phyloP scores from a whole-genome alignment of 257 asterid species.

The Haberlea rhodopensis region DNA sequence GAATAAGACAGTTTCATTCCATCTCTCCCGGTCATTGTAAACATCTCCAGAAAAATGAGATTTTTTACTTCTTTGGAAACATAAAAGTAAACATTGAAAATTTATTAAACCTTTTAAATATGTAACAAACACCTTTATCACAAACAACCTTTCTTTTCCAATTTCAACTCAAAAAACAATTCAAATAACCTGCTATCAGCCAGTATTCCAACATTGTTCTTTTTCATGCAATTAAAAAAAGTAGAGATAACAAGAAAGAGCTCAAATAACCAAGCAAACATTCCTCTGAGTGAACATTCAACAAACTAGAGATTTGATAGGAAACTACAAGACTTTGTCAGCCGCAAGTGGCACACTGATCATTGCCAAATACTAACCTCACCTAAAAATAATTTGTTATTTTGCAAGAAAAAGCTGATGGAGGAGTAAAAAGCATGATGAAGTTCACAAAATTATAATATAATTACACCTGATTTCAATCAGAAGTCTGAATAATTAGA shows the following conservation, averaged over 20 bases:
- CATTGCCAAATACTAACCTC: background rate
- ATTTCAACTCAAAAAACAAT: background rate
- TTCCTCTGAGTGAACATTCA: background rate
- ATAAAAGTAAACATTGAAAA: too few relatives aligned
- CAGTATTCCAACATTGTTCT: background rate
- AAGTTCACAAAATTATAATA: background rate
- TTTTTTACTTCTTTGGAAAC: too few relatives aligned
- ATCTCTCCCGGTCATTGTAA: too few relatives aligned
- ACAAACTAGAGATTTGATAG: background rate
- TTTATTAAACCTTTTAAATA: too few relatives aligned
- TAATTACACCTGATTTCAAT: background rate
- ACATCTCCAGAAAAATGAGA: too few relatives aligned
- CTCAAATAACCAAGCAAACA: background rate
- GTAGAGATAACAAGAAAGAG: background rate
- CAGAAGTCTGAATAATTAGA: background rate
- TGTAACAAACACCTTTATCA: too few relatives aligned
- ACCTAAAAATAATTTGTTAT: background rate
- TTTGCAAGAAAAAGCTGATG: background rate
- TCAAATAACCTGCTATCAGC: slow-evolving; percentile 1
- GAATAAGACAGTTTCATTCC: too few relatives aligned
- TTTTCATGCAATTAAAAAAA: background rate
- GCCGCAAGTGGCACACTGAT: background rate
- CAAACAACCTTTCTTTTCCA: background rate
- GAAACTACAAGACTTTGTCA: background rate
- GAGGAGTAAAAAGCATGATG: background rate